phyloP scores from a whole-genome alignment of 306 rosid genomes.

The Amphicarpaea edgeworthii region DNA sequence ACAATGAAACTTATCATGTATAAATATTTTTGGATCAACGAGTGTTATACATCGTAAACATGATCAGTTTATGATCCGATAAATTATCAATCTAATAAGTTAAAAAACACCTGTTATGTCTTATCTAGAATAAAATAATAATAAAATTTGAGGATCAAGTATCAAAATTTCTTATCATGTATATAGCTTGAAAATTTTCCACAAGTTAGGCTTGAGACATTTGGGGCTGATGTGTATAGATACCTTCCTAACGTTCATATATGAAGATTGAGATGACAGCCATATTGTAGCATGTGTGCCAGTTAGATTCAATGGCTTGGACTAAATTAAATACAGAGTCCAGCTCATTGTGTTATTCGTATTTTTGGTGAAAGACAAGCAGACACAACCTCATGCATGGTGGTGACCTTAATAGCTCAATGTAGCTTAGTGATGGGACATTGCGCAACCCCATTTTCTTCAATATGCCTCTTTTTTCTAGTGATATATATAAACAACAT shows the following conservation, averaged over 20 bases:
- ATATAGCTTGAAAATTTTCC: neutral
- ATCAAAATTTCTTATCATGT: neutral
- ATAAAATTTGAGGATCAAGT: neutral
- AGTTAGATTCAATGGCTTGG: slow-evolving; percentile 48
- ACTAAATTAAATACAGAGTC: slow-evolving; percentile 29
- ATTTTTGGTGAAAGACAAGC: slow-evolving; percentile 25
- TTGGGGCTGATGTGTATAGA: slow-evolving; percentile 7
- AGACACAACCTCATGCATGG: slow-evolving; percentile 47
- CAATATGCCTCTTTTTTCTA: neutral
- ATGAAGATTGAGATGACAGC: slow-evolving; percentile 41
- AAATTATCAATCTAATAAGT: too few species aligned
- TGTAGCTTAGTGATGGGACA: slow-evolving; percentile 30
- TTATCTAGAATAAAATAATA: neutral
- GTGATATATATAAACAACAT: neutral
- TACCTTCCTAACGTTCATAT: slow-evolving; percentile 35
- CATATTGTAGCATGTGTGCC: neutral
- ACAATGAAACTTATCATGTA: too few species aligned
- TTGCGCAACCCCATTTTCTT: slow-evolving; percentile 15
- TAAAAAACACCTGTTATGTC: too few species aligned
- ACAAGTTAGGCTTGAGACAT: neutral
- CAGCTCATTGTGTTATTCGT: slow-evolving; percentile 41
- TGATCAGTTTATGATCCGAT: too few species aligned
- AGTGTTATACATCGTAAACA: too few species aligned
- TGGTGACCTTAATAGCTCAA: slow-evolving; percentile 28
- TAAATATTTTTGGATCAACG: too few species aligned